Evolutionary conservation across 805 yeast genomes (phyloP).

Genomic region (Wickerhamomyces bovis): DNA sequence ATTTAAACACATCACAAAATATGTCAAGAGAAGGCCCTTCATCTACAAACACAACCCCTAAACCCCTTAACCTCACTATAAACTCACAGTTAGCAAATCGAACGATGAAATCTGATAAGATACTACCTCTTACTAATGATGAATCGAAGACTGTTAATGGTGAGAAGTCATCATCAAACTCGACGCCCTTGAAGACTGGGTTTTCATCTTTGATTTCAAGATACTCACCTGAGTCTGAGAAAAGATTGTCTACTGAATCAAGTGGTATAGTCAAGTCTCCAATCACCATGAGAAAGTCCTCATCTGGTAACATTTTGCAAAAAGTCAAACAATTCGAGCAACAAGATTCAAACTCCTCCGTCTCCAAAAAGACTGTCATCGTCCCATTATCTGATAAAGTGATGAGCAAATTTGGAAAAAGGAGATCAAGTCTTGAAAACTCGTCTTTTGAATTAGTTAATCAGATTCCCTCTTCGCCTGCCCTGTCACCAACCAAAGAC

Average conservation of each 20-base stretch:
- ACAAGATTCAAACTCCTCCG: conserved; percentile 8
- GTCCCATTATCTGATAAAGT: conserved; percentile 19
- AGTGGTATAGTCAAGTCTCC: not conserved
- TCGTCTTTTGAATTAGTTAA: not conserved
- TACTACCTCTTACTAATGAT: conserved; percentile 2
- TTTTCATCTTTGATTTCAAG: conserved; percentile 11
- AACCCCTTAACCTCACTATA: conserved; percentile 15
- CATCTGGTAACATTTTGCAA: conserved; percentile 25
- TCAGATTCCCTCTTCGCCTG: not conserved
- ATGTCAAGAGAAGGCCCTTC: not conserved
- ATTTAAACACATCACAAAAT: not conserved
- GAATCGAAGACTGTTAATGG: conserved; percentile 1
- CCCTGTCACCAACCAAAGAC: not conserved
- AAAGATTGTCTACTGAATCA: not conserved
- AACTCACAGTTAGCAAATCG: conserved; percentile 15
- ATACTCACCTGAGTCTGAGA: conserved; percentile 11
- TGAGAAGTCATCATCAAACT: not conserved
- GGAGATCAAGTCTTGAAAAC: conserved; percentile 12
- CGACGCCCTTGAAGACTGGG: conserved; percentile 9
- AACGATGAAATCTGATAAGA: conserved; percentile 1
- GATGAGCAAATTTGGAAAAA: conserved; percentile 17
- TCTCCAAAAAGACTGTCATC: conserved; percentile 4
- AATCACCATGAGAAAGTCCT: conserved; percentile 19
- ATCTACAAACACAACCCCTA: conserved; percentile 16
- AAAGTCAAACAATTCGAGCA: conserved; percentile 28